Base-by-base conservation (phyloP, 2,329 filamentous ascomycete genomes). In the Ceratocystis variospora region DNA sequence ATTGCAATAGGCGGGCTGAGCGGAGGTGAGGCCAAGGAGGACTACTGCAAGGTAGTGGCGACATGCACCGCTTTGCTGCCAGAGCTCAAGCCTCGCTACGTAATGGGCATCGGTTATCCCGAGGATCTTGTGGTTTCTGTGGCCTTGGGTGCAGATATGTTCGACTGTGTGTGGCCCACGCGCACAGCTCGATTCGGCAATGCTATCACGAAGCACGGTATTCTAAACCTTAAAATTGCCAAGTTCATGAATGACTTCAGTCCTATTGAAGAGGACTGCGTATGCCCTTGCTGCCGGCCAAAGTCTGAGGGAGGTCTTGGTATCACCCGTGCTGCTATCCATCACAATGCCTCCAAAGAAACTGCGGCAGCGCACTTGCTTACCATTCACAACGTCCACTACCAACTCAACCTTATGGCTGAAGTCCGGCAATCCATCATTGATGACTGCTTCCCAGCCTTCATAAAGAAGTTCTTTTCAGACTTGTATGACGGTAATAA, bases 161-260 rank as follows among this genome's bases (percentile, higher is more conserved):
- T 99, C 74, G 94, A 99, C 77, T 99, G 95, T 73, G 94, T 99
- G 5, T 99, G 94, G 94, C 95, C 94, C 1, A 97, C 94, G 3
- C 82, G 94, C 65, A 99, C 94, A 45, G 94, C 94, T 73, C 86
- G 94, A 44, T 99, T 99, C 73, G 94, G 95, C 68, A 96, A 96
- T 73, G 94, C 93, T 46, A 84, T 99, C 67, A 96, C 93, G 1
- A 83, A 84, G 66, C 72, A 79, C 53, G 95, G 94, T 10, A 83
- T 90, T n/a, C 77, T 96, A 59, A 96, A 96, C 74, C 78, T 99
- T 61, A 87, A 89, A 68, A 86, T 93, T 73, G 83, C 86, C 31
- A 79, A 80, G 57, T 96, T 86, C 73, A 85, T 89, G 0, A 78
- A 83, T 68, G 93, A 97, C 75, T 96, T 96, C 73, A 78, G 82